A percentile compares a stretch with the other conserved stretches of the same genome.
phyloP scores from a whole-genome alignment of 2,329 filamentous ascomycete genomes.

The Fusarium lyarnte region DNA sequence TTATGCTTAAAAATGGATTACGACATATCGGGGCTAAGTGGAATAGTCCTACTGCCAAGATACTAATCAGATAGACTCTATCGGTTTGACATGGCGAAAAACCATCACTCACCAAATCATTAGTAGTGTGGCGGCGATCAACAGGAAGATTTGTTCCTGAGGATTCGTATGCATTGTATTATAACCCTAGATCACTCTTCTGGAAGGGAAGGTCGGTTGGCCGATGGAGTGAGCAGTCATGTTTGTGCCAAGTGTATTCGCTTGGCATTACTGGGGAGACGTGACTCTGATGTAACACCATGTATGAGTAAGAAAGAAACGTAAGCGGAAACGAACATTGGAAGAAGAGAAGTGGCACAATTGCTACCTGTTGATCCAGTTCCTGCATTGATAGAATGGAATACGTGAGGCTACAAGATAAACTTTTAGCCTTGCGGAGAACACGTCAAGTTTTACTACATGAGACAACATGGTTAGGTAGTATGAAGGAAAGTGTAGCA shows the following conservation, averaged over 20 bases:
- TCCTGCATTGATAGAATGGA: neutral
- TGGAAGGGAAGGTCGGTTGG: neutral
- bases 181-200: neutral
- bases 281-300: neutral
- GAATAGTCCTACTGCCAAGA: neutral
- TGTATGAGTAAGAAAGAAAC: neutral
- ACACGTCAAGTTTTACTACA: neutral
- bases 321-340: neutral
- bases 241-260: neutral
- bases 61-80: neutral
- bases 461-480: accelerated
- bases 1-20: neutral
- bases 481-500: neutral
- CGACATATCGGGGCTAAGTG: neutral
- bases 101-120: accelerated
- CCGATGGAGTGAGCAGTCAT: neutral
- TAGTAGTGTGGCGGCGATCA: neutral
- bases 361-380: neutral
- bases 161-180: no score
- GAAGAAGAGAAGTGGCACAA: neutral
- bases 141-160: neutral
- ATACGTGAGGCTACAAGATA: neutral
- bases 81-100: neutral
- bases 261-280: neutral
- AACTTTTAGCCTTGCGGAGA: neutral